A percentile compares a stretch with the other conserved stretches of the same genome.
Evolutionary conservation across 139 green algal genomes (phyloP).

Genomic region (Pycnococcus provasolii): DNA sequence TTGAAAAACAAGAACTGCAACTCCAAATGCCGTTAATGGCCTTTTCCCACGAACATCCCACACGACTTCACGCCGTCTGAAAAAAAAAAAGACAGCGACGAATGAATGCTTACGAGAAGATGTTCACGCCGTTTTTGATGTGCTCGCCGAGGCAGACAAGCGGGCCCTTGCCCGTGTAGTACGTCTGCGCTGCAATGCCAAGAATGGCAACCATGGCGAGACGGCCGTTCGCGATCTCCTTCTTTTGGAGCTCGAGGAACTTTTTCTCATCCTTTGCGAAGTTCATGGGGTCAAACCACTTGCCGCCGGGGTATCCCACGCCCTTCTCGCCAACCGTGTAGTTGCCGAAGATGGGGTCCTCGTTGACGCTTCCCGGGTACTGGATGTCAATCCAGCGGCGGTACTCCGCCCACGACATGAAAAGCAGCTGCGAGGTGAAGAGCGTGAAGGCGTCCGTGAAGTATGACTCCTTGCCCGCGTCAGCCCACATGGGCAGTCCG

Average conservation of each 20-base stretch:
- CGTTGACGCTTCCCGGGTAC: constrained; percentile 39
- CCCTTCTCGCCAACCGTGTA: constrained; percentile 11
- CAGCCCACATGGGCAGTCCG: constrained; percentile 28
- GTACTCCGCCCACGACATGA: constrained; percentile 44
- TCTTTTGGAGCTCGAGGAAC: constrained; percentile 22
- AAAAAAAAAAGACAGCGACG: no score
- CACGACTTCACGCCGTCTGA: no score
- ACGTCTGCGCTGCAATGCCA: constrained; percentile 38
- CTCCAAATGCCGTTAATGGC: no score
- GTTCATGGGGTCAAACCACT: constrained; percentile 26
- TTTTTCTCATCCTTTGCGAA: constrained; percentile 6
- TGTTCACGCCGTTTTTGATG: not conserved
- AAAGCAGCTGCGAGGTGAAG: constrained; percentile 33
- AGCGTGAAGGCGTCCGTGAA: constrained; percentile 30
- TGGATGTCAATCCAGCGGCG: constrained; percentile 44
- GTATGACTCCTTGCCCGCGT: constrained; percentile 28
- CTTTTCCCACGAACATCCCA: no score
- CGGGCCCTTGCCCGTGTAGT: constrained; percentile 27
- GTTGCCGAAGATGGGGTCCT: constrained; percentile 19
- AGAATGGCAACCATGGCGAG: constrained; percentile 80
- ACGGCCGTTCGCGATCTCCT: constrained; percentile 88
- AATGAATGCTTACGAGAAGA: no score
- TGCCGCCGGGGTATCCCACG: constrained; percentile 30
- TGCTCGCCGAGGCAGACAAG: constrained; percentile 19
- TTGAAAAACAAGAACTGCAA: no score